Conservation (phyloP, 306 rosid genomes). For the Pterocarpus santalinus region DNA sequence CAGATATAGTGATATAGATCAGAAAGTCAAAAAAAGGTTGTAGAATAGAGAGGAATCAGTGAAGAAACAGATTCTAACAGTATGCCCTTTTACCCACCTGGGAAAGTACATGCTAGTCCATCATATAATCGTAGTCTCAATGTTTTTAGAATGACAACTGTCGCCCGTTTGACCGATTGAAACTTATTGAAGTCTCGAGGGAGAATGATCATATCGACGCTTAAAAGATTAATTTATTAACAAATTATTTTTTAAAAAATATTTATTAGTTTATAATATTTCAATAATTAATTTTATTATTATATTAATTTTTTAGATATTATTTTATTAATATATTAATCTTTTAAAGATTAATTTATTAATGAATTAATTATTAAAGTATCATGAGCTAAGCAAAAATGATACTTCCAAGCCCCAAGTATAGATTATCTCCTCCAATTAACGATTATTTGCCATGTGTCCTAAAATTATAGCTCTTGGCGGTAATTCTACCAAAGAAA, state of each 20-base stretch:
- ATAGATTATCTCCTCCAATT: neutral
- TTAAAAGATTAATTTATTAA: too few relatives aligned
- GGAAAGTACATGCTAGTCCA: neutral
- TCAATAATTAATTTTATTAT: too few relatives aligned
- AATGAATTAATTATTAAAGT: too few relatives aligned
- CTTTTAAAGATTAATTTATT: too few relatives aligned
- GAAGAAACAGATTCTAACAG: neutral
- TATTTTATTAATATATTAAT: too few relatives aligned
- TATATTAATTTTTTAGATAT: too few relatives aligned
- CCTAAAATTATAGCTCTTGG: neutral
- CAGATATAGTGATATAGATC: neutral
- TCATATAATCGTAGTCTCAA: neutral
- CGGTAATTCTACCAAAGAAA: conserved; percentile 8
- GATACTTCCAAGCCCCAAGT: neutral
- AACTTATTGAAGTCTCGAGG: too few relatives aligned
- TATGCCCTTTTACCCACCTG: too few relatives aligned
- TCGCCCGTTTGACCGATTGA: neutral
- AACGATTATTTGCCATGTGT: neutral
- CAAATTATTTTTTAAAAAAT: too few relatives aligned
- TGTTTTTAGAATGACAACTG: neutral
- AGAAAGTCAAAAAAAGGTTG: neutral
- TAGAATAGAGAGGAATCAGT: neutral
- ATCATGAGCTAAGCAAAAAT: too few relatives aligned
- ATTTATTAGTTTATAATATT: too few relatives aligned
- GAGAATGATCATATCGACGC: too few relatives aligned